Evolutionary conservation across 306 rosid species (phyloP).

Genomic region (Boehmeria nivea): DNA sequence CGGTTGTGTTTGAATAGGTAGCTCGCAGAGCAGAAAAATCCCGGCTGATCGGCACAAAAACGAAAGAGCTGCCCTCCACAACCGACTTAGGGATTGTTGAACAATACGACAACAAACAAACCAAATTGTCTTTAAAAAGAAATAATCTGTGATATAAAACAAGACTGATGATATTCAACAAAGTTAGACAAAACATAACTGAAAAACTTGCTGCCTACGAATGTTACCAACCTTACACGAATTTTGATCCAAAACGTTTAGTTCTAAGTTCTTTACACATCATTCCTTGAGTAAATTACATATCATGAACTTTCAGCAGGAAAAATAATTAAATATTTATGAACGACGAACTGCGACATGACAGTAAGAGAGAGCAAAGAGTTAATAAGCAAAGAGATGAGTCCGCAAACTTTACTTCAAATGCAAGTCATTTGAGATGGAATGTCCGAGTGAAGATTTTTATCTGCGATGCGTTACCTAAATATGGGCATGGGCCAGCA

Average conservation of each 20-base stretch:
- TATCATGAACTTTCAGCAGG: constrained; percentile 24
- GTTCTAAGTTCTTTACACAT: constrained; percentile 33
- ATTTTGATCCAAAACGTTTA: constrained; percentile 29
- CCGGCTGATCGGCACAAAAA: neutral
- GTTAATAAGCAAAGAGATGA: neutral
- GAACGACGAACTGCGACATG: constrained; percentile 39
- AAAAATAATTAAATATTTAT: constrained; percentile 29
- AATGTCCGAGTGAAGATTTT: neutral
- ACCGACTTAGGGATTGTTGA: neutral
- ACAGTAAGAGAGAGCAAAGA: constrained; percentile 8
- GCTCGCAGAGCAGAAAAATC: constrained; percentile 5
- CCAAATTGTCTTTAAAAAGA: neutral
- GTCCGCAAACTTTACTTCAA: neutral
- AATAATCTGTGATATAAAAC: neutral
- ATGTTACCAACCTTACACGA: constrained; percentile 26
- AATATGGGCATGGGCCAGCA: constrained; percentile 36
- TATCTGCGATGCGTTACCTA: constrained; percentile 26
- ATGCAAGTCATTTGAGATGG: neutral
- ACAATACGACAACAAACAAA: neutral
- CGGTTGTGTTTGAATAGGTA: too few species aligned
- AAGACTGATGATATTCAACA: constrained; percentile 5
- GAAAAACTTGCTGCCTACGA: constrained; percentile 23
- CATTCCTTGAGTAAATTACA: constrained; percentile 37
- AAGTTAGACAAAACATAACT: neutral
- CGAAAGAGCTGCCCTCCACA: neutral